phyloP scores from a whole-genome alignment of 305 asterid species.

The Euphrasia arctica region DNA sequence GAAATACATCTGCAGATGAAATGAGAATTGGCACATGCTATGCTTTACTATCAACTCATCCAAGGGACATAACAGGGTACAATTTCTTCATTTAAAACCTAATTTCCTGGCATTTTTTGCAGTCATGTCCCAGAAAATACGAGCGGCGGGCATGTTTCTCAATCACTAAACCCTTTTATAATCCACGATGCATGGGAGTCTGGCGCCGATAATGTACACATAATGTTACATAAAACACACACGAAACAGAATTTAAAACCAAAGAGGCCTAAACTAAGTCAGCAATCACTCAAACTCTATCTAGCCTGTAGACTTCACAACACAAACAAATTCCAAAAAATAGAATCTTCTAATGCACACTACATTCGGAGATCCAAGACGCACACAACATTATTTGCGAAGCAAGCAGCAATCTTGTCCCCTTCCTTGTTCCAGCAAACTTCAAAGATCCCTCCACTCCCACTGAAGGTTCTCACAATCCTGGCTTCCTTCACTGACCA shows the following conservation, averaged over 20 bases:
- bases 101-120: neutral
- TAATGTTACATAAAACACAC: neutral
- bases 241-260: neutral
- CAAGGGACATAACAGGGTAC: neutral
- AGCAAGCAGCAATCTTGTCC: constrained; percentile 84
- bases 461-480: constrained; percentile 74
- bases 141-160: neutral
- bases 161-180: neutral
- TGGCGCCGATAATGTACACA: neutral
- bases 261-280: neutral
- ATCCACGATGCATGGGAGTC: neutral
- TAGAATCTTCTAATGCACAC: constrained; percentile 15
- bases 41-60: too few relatives aligned
- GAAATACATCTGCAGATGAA: too few relatives aligned
- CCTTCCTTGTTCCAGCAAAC: constrained; percentile 99
- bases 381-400: constrained; percentile 79
- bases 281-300: constrained; percentile 17
- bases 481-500: constrained; percentile 96
- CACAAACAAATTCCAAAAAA: constrained; percentile 27
- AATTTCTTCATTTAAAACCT: neutral
- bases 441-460: constrained; percentile 88
- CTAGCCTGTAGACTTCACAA: constrained; percentile 11
- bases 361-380: constrained; percentile 87
- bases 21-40: too few relatives aligned
- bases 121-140: neutral